Conservation (phyloP, 371 early-diverging fungal species). For the Dentiscutata heterogama region DNA sequence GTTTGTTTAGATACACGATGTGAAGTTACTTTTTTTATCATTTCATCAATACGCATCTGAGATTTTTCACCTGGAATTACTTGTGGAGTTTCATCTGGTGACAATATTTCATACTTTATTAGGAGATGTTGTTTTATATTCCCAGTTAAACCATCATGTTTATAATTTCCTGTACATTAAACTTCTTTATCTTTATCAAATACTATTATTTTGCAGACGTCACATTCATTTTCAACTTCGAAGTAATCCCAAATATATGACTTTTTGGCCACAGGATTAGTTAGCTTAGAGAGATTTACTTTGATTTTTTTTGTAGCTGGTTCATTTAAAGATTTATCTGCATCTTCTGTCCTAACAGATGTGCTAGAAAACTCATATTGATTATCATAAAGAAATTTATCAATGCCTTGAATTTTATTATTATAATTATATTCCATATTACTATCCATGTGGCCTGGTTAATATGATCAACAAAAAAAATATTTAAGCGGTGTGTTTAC, state of each 20-base stretch:
- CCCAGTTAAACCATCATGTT: conserved; percentile 12
- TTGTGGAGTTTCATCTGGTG: background rate
- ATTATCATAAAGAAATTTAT: too few relatives aligned
- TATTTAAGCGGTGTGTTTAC: too few relatives aligned
- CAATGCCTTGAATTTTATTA: too few relatives aligned
- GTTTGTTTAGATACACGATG: background rate
- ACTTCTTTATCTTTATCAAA: background rate
- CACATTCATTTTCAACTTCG: background rate
- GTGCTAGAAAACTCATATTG: too few relatives aligned
- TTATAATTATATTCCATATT: too few relatives aligned
- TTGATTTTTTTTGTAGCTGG: too few relatives aligned
- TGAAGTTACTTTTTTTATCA: background rate
- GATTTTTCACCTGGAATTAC: background rate
- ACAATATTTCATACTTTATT: conserved; percentile 8
- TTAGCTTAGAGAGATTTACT: too few relatives aligned
- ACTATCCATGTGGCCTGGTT: too few relatives aligned
- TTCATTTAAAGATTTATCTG: too few relatives aligned
- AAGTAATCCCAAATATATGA: conserved; percentile 11
- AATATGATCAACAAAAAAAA: too few relatives aligned
- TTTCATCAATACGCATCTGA: background rate
- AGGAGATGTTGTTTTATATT: background rate
- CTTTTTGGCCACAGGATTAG: conserved; percentile 6
- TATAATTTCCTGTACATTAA: conserved; percentile 4
- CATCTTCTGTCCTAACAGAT: too few relatives aligned
- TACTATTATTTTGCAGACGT: background rate